These are phyloP conservation scores for Teratosphaeria gauchensis DNA, from an alignment of 2,329 filamentous ascomycete genomes.

Conservation along the genomic window DNA sequence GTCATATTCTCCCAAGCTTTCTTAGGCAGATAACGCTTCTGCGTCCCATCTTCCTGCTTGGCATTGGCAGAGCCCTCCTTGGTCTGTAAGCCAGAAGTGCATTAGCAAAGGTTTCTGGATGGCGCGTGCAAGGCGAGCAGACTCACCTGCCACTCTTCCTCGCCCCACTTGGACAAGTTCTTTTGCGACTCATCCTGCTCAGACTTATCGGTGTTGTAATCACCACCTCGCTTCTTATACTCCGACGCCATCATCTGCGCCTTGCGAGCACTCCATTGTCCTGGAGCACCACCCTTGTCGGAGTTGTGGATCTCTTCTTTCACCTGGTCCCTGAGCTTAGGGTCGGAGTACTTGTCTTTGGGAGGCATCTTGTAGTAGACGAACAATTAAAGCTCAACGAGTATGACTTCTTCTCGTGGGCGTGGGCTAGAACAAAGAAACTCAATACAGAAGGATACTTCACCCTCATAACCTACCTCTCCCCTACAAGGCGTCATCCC, in stretches of 20 bases:
- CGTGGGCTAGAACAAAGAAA: too few relatives aligned
- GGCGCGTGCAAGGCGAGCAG: too few relatives aligned
- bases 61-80: slow-evolving; percentile 39
- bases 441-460: background rate
- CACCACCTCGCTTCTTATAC: slow-evolving; percentile 40
- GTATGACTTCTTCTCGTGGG: too few relatives aligned
- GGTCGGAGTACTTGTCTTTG: slow-evolving; percentile 40
- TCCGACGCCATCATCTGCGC: slow-evolving; percentile 39
- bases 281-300: slow-evolving; percentile 39
- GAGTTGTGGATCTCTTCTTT: slow-evolving; percentile 38
- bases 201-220: slow-evolving; percentile 37
- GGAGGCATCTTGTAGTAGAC: slow-evolving; percentile 28
- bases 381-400: too few relatives aligned
- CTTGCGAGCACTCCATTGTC: slow-evolving; percentile 42
- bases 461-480: background rate
- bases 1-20: slow-evolving; percentile 41
- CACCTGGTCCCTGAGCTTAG: slow-evolving; percentile 36
- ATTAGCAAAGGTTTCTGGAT: background rate
- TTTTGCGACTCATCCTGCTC: slow-evolving; percentile 35
- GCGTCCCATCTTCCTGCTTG: slow-evolving; percentile 34
- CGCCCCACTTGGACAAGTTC: slow-evolving; percentile 35
- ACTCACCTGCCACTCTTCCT: slow-evolving; percentile 38
- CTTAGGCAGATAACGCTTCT: slow-evolving; percentile 38
- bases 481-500: background rate
- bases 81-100: slow-evolving; percentile 14